Base-by-base conservation (phyloP, 257 asterid genomes). In the Ajuga chamaepitys region DNA sequence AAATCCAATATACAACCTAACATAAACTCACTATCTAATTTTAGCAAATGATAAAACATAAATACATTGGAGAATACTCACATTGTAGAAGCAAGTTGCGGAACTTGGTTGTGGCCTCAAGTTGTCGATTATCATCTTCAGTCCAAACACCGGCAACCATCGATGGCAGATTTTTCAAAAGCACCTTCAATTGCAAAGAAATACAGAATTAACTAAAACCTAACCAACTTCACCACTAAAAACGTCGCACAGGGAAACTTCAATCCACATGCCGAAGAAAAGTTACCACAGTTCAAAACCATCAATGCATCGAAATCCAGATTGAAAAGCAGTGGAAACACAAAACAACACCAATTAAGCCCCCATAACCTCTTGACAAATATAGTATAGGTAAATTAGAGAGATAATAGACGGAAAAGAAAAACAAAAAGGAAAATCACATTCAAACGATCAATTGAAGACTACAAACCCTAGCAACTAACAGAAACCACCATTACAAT, bases 1-100 rank as follows among this genome's bases (percentile, higher is more conserved):
- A 22, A 57, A 62, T 17, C 28, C 26, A 62, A 64, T 10, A 34
- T 28, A 32, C 24, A 4, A 26, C 18, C 58, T 28, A 46, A 3
- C 52, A 69, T 7, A 16, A 57, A 57, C 14, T 60, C 61, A 64
- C 62, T 37, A 50, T 55, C 51, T 16, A 68, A 28, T 13, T 8
- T 5, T 9, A 53, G 16, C 7, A 51, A 35, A 13, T 9, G 5
- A 20, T 9, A 11, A 21, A 61, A 41, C 9, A 4, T 13, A 5
- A 50, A 24, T 2, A 53, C 9, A 24, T 65, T 12, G 24, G 47
- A 65, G 22, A 6, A 68, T 52, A 35, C 13, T 66, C 34, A 88
- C 96, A 96, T 75, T 88, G 84, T 4, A 96, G 88, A 13, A 91
- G 86, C 73, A 88, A 62, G 77, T 91, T 91, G 4, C 98, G 80